phyloP scores from a whole-genome alignment of 208 protist genomes.

The Acanthamoeba culbertsoni region DNA sequence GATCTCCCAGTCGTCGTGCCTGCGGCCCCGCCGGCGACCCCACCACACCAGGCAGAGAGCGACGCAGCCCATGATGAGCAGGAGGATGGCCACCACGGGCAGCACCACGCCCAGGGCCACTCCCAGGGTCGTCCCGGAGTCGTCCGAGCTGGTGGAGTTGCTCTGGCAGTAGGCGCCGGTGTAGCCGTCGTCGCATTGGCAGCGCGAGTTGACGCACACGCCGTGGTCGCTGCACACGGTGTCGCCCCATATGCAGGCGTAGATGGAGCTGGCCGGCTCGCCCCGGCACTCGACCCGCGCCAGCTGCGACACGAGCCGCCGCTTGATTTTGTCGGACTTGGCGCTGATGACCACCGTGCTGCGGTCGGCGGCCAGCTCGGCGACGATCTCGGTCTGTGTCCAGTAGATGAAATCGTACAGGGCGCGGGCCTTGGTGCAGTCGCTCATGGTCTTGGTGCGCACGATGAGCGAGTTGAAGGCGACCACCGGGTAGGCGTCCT shows the following conservation, averaged over 20 bases:
- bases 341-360: not conserved
- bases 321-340: not conserved
- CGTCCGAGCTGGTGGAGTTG: not conserved
- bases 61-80: not conserved
- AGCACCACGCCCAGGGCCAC: not conserved
- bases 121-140: not conserved
- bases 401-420: constrained; percentile 18
- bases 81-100: not conserved
- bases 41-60: not conserved
- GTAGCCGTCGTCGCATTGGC: not conserved
- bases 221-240: constrained; percentile 7
- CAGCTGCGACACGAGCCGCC: not conserved
- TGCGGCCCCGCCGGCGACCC: not conserved
- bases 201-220: constrained; percentile 2
- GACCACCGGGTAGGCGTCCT: not conserved
- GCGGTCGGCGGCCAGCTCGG: not conserved
- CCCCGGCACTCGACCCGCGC: not conserved
- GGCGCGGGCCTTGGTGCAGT: not conserved
- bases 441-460: not conserved
- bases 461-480: not conserved
- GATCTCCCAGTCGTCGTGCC: constrained; percentile 3
- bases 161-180: not conserved
- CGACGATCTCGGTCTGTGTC: not conserved
- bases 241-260: not conserved
- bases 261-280: not conserved